Evolutionary conservation across 306 rosid species (phyloP).

Genomic region (Cucumis melo): DNA sequence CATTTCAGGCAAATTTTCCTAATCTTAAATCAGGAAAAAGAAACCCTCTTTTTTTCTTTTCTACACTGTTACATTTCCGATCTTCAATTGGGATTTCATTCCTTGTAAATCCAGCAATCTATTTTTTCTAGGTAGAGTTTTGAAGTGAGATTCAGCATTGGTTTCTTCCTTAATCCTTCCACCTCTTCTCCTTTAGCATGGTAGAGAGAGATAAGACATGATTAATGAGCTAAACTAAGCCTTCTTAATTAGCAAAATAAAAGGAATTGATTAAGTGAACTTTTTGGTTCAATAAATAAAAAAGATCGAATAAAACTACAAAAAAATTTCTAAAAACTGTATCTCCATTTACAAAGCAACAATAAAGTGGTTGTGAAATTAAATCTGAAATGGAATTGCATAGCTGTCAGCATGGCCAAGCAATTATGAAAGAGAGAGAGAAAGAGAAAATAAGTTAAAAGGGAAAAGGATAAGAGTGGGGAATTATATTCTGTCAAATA

Average conservation of each 20-base stretch:
- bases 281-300: background rate
- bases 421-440: conserved; percentile 11
- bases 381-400: conserved; percentile 9
- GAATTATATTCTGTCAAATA: conserved; percentile 8
- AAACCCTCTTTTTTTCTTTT: background rate
- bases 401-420: conserved; percentile 13
- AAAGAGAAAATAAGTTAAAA: background rate
- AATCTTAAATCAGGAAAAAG: background rate
- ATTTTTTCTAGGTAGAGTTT: background rate
- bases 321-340: conserved; percentile 1
- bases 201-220: background rate
- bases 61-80: background rate
- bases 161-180: background rate
- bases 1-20: conserved; percentile 25
- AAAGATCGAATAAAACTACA: background rate
- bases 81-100: background rate
- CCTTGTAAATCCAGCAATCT: conserved; percentile 7
- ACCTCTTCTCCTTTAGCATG: background rate
- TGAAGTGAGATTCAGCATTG: background rate
- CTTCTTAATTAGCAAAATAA: background rate
- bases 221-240: background rate
- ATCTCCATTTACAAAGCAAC: conserved; percentile 7
- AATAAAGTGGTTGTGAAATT: conserved; percentile 12
- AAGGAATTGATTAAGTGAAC: background rate
- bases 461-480: conserved; percentile 11